Evolutionary conservation across 805 yeast species (phyloP), one percentile per base, ranked within the genome.

Genomic region (Spencermartinsiella europaea): DNA sequence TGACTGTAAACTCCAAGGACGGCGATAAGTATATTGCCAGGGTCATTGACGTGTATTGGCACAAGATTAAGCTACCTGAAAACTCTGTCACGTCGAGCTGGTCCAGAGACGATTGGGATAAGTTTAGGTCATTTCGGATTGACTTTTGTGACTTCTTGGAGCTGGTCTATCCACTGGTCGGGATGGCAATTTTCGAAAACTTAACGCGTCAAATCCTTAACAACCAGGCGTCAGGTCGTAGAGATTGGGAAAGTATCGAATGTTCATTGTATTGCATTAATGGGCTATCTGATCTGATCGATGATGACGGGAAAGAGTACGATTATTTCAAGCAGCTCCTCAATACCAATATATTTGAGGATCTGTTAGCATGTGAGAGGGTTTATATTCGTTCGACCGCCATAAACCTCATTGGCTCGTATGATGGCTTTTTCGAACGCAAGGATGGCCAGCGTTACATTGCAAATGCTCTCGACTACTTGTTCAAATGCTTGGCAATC

Each of bases 141-240:
- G 91, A 84, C 50, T 83, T 84, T 7, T 76, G 83, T 1, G 98
- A 93, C 55, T 71, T 90, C 34, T 77, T 86, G 52, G 93, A 88
- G 45, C 70, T 79, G 0, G 64, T 83, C 1, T 86, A 83, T 68
- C 77, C 88, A 0, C 69, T 85, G 3, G 70, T 87, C 33, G 86
- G 85, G 34, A 45, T 62, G 0, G 66, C 72, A 1, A 62, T 86
- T 33, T 77, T 76, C 52, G 66, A 68, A 3, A 69, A 64, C 17
- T 61, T 85, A 22, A 58, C 59, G 8, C 28, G 35, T 5, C 49
- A 51, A 5, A 55, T 53, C 44, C 12, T 50, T 43, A 4, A 44
- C 14, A 41, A 41, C 34, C 16, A 45, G 4, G 21, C 47, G 1
- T 34, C 45, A 4, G 37, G 17, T 28, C 44, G 34, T 2, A 22